phyloP scores from a whole-genome alignment of 2,329 filamentous ascomycete species.

The Teratosphaeria destructans region DNA sequence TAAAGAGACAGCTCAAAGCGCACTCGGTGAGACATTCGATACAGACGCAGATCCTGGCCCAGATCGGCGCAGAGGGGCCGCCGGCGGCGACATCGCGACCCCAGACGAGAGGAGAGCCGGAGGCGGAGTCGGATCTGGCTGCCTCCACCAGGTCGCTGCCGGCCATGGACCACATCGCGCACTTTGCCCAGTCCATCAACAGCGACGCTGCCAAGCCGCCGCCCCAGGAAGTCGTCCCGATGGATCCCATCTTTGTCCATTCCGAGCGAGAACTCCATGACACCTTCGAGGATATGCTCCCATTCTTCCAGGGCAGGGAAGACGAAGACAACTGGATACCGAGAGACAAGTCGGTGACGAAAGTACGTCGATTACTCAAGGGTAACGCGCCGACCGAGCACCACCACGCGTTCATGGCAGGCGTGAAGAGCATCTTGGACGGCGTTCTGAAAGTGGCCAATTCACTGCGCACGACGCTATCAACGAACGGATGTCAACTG shows the following conservation, averaged over 20 bases:
- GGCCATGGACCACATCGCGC: constrained; percentile 33
- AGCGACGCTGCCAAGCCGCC: constrained; percentile 44
- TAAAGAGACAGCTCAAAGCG: constrained; percentile 75
- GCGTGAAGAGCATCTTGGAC: constrained; percentile 66
- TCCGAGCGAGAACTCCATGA: constrained; percentile 83
- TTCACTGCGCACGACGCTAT: constrained; percentile 80
- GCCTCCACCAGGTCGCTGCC: constrained; percentile 33
- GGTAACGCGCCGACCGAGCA: constrained; percentile 78
- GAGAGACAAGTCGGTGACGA: constrained; percentile 69
- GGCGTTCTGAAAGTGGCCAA: constrained; percentile 78
- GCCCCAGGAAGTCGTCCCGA: constrained; percentile 54
- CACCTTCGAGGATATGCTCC: constrained; percentile 69
- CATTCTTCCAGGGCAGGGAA: constrained; percentile 77
- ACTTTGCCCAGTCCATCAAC: constrained; percentile 33
- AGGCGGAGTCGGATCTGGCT: constrained; percentile 21
- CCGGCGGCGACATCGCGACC: constrained; percentile 10
- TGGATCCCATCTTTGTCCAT: constrained; percentile 76
- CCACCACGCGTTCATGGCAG: constrained; percentile 56
- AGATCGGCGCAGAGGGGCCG: constrained; percentile 45
- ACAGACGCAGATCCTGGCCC: constrained; percentile 66
- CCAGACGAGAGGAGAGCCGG: constrained; percentile 12
- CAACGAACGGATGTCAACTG: constrained; percentile 72
- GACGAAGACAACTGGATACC: constrained; percentile 84
- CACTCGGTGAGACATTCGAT: constrained; percentile 83
- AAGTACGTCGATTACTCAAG: constrained; percentile 65